phyloP scores from a whole-genome alignment of 257 asterid species.

The Capsicum baccatum region DNA sequence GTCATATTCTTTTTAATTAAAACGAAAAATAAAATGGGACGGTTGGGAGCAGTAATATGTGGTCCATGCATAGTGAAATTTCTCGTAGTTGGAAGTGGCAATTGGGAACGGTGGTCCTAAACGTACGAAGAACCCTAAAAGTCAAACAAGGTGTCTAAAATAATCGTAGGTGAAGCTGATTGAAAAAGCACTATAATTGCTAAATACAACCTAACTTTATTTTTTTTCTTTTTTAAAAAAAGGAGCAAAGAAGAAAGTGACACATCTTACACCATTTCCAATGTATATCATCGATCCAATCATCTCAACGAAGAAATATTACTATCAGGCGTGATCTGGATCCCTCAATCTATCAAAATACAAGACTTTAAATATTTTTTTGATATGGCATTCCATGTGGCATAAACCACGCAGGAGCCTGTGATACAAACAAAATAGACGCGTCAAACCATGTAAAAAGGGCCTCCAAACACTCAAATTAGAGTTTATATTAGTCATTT shows the following conservation, averaged over 20 bases:
- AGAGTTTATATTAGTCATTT: no score
- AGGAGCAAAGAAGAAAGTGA: no score
- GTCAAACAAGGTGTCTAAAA: not conserved
- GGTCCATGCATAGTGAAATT: not conserved
- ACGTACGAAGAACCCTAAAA: not conserved
- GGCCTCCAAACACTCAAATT: no score
- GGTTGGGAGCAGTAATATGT: not conserved
- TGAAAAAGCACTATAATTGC: not conserved
- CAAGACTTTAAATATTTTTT: no score
- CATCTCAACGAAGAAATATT: not conserved
- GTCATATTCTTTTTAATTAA: no score
- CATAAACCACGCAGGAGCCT: no score
- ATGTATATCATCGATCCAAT: slow-evolving; percentile 8
- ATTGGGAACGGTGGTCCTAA: not conserved
- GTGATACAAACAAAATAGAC: no score
- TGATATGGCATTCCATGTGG: no score
- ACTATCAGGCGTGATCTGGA: not conserved
- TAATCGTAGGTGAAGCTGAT: not conserved
- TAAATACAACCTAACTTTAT: not conserved
- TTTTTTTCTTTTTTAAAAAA: not conserved
- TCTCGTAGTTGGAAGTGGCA: not conserved
- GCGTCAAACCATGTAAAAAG: no score
- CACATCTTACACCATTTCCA: not conserved
- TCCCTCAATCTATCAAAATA: no score
- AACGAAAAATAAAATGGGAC: not conserved